Conservation (phyloP, 768 basidiomycete genomes). For the Mrakia gelida region DNA sequence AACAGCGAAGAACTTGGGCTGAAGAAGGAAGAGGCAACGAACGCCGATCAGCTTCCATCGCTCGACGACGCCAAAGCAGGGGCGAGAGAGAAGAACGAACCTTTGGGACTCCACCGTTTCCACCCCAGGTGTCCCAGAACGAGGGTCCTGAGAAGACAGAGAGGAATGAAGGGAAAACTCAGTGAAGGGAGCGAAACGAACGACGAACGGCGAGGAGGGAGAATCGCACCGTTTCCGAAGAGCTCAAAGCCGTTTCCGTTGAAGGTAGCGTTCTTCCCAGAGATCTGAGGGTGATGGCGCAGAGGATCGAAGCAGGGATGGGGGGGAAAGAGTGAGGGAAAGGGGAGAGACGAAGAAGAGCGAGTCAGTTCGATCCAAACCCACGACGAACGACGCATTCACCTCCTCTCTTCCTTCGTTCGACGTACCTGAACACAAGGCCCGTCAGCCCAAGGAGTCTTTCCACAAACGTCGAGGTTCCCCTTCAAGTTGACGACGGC, state of each 20-base stretch:
- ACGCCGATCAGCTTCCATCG: no score
- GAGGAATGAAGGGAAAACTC: not conserved
- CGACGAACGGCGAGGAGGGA: not conserved
- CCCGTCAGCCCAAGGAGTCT: slow-evolving; percentile 2
- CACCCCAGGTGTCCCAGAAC: not conserved
- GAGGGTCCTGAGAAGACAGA: not conserved
- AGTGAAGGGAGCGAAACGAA: not conserved
- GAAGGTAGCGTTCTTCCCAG: not conserved
- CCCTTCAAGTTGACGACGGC: not conserved
- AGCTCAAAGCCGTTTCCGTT: slow-evolving; percentile 4
- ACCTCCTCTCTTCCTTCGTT: no score
- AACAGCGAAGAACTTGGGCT: slow-evolving; percentile 3
- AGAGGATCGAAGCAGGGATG: not conserved
- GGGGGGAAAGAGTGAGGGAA: not conserved
- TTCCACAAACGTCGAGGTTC: slow-evolving; percentile 4
- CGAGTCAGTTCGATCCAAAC: no score
- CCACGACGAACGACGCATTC: not conserved
- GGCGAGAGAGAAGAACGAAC: not conserved
- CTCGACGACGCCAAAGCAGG: no score
- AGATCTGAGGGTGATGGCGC: not conserved
- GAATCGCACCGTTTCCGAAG: not conserved
- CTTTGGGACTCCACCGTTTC: not conserved
- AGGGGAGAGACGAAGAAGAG: no score
- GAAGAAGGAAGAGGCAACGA: not conserved
- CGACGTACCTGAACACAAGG: not conserved